Evolutionary conservation across 768 basidiomycete species (phyloP), one percentile per base, ranked within the genome.

Genomic region (Phylloporus arenicola): DNA sequence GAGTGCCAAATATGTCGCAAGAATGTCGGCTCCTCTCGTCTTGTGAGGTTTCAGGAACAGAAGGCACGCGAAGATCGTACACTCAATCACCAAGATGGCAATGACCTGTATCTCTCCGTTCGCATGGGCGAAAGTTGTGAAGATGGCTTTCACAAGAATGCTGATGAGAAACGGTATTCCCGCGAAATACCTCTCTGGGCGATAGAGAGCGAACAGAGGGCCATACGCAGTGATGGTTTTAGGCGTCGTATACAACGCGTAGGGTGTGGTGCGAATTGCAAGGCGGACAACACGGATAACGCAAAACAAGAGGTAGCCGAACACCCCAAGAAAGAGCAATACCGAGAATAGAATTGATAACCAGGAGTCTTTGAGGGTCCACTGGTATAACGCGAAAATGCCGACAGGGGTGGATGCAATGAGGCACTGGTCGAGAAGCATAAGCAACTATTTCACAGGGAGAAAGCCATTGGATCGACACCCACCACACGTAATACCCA

Each of bases 311-410:
- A 92, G 70, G 51, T 75, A 60, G 10, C 71, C 68, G 29, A 77
- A 40, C 29, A 88, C 67, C 41, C 66, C 69, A 41, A 88, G 59
- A 63, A 93, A 71, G 11, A 77, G 66, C 51, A 94, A 60, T 52
- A 86, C 85, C 3, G 92, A 88, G 35, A 97, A 74, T 31, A 95
- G 72, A 57, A 83, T 77, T 0, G 92, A 79, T 3, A 95, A 75
- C 85, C 90, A 92, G 0, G 92, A 93, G 68, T 97, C 92, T 51
- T 80, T 72, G 54, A 93, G 73, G 1, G 88, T 89, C 90, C 93
- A 97, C 66, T 97, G 93, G 66, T 86, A 92, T 61, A 96, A 79
- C 8, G 81, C 74, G 57, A 96, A 90, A 54, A 87, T 79, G 54
- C 82, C 68, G 51, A 92, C 70, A 9, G 94, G 94, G 44, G 80